Conservation (phyloP, 148 eudicot genomes). For the Chenopodium formosanum region DNA sequence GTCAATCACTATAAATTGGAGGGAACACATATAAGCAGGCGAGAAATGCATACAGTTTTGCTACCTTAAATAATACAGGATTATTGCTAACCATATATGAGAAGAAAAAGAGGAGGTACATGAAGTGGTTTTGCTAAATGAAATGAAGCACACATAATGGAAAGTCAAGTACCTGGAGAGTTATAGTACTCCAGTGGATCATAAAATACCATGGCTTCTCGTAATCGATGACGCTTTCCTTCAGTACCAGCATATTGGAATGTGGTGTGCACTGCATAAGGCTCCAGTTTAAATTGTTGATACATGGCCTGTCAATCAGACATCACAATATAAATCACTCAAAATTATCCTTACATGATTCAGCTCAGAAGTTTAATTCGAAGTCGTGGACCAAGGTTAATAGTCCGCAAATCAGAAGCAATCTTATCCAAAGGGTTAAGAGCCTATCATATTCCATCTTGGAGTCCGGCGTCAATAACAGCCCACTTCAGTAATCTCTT, state of each 20-base stretch:
- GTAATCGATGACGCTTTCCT: slow-evolving; percentile 91
- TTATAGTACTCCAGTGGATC: slow-evolving; percentile 93
- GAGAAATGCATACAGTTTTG: background rate
- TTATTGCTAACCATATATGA: background rate
- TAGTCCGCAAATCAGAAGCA: background rate
- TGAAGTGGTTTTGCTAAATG: background rate
- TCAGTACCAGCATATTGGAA: slow-evolving; percentile 93
- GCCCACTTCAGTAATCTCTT: background rate
- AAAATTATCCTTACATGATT: background rate
- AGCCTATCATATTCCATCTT: background rate
- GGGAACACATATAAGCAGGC: background rate
- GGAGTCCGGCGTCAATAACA: background rate
- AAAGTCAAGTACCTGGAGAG: slow-evolving; percentile 51
- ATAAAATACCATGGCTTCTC: slow-evolving; percentile 88
- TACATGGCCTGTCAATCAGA: slow-evolving; percentile 58
- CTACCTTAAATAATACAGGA: background rate
- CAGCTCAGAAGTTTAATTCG: background rate
- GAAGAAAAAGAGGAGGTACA: background rate
- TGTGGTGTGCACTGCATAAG: slow-evolving; percentile 96
- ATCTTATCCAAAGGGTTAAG: background rate
- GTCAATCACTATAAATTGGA: background rate
- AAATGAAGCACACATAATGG: background rate
- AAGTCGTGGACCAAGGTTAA: background rate
- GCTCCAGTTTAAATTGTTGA: slow-evolving; percentile 82
- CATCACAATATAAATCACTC: background rate